phyloP scores from a whole-genome alignment of 2,329 filamentous ascomycete genomes.

The Microdochium nivale region DNA sequence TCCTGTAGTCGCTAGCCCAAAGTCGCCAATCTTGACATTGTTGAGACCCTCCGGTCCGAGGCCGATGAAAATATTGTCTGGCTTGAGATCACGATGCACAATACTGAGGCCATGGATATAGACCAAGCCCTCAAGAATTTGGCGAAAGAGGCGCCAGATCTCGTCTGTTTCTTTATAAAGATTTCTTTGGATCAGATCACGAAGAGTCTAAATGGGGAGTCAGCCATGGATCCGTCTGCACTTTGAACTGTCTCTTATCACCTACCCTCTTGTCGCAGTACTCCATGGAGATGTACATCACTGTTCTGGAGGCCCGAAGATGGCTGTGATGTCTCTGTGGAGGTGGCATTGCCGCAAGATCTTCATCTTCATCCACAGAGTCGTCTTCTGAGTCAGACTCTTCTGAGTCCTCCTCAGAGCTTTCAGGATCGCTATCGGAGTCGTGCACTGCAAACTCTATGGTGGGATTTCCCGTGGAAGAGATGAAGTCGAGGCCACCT shows the following conservation, averaged over 20 bases:
- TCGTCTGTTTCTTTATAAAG: slow-evolving; percentile 68
- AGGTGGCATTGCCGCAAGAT: slow-evolving; percentile 7
- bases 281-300: slow-evolving; percentile 97
- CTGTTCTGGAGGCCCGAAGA: slow-evolving; percentile 53
- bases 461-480: slow-evolving; percentile 68
- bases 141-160: slow-evolving; percentile 83
- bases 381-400: slow-evolving; percentile 36
- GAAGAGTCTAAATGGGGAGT: slow-evolving; percentile 53
- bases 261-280: slow-evolving; percentile 83
- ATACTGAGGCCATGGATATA: slow-evolving; percentile 89
- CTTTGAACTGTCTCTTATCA: background rate
- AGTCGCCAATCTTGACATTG: slow-evolving; percentile 93
- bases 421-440: slow-evolving; percentile 26
- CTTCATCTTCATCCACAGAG: slow-evolving; percentile 22
- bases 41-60: slow-evolving; percentile 62
- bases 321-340: slow-evolving; percentile 20
- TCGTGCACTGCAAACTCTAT: slow-evolving; percentile 70
- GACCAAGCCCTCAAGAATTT: slow-evolving; percentile 79
- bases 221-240: slow-evolving; percentile 2
- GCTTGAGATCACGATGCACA: slow-evolving; percentile 92
- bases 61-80: slow-evolving; percentile 90
- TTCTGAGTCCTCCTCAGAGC: slow-evolving; percentile 27
- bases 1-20: slow-evolving; percentile 85
- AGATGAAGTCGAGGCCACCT: slow-evolving; percentile 86
- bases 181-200: slow-evolving; percentile 74